phyloP scores from a whole-genome alignment of 179 eudicot species.

The Patellifolia procumbens region DNA sequence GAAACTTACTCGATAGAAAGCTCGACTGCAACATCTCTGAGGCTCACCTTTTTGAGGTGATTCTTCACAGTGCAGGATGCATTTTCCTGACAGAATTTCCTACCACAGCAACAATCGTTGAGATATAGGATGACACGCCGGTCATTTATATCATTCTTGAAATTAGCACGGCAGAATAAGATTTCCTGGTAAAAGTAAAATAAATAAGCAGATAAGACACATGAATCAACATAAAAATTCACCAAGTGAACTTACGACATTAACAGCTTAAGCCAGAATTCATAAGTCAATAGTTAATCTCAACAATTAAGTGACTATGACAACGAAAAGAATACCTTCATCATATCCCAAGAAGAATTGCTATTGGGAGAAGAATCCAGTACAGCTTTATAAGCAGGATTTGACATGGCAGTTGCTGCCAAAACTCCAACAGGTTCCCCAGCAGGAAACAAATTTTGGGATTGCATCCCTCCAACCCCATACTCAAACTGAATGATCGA shows the following conservation, averaged over 20 bases:
- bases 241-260: conserved; percentile 12
- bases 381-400: conserved; percentile 98
- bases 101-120: conserved; percentile 81
- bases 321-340: conserved; percentile 65
- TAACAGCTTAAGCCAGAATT: neutral
- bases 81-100: conserved; percentile 72
- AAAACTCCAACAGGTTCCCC: conserved; percentile 99
- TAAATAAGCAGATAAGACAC: conserved; percentile 17
- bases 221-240: neutral
- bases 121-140: conserved; percentile 76
- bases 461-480: conserved; percentile 48
- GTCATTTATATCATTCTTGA: conserved; percentile 70
- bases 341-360: conserved; percentile 93
- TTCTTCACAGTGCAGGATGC: conserved; percentile 75
- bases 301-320: neutral
- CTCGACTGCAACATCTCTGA: conserved; percentile 82
- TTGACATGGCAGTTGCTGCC: conserved; percentile 99
- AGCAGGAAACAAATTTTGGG: conserved; percentile 64
- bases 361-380: conserved; percentile 94
- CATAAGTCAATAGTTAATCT: neutral
- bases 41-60: conserved; percentile 69
- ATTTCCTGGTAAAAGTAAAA: conserved; percentile 63
- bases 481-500: conserved; percentile 90
- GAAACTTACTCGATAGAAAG: conserved; percentile 77
- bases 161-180: conserved; percentile 74